Evolutionary conservation across 2,329 filamentous ascomycete genomes (phyloP).

Genomic region (Penicillium freii): DNA sequence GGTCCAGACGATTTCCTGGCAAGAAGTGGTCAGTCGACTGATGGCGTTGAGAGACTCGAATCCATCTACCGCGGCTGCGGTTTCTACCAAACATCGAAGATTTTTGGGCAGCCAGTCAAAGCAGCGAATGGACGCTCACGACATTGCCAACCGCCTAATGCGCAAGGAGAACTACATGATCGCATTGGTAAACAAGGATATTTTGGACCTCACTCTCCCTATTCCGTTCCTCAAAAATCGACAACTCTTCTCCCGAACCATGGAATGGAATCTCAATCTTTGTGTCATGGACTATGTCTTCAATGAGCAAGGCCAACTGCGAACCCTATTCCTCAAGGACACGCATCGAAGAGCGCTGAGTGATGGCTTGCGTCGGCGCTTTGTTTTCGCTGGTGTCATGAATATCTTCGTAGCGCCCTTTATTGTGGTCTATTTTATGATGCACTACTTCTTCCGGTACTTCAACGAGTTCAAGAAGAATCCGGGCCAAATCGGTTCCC

Average conservation of each 20-base stretch:
- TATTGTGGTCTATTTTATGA: conserved; percentile 77
- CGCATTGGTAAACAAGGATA: conserved; percentile 94
- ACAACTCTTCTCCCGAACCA: conserved; percentile 81
- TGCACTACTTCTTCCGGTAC: conserved; percentile 91
- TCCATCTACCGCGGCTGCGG: conserved; percentile 69
- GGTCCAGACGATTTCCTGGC: conserved; percentile 93
- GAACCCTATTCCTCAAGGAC: conserved; percentile 79
- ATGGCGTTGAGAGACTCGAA: conserved; percentile 84
- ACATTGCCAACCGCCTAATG: conserved; percentile 96
- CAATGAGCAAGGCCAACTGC: conserved; percentile 81
- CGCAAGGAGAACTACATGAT: conserved; percentile 96
- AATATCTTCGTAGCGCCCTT: conserved; percentile 86
- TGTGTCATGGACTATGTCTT: conserved; percentile 94
- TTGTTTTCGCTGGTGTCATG: conserved; percentile 79
- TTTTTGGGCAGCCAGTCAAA: conserved; percentile 82
- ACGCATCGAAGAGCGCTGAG: conserved; percentile 77
- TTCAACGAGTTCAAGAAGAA: conserved; percentile 98
- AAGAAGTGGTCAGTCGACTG: conserved; percentile 79
- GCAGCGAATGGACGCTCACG: conserved; percentile 90
- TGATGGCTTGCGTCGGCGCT: conserved; percentile 70
- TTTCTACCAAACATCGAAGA: conserved; percentile 58
- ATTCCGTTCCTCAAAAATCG: conserved; percentile 77
- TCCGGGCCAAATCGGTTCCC: conserved; percentile 78
- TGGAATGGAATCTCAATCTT: conserved; percentile 89
- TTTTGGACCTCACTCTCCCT: conserved; percentile 81